These are phyloP conservation scores for Tylopilus sp. DNA, from an alignment of 1,284 basidiomycete genomes.

Conservation along the genomic window DNA sequence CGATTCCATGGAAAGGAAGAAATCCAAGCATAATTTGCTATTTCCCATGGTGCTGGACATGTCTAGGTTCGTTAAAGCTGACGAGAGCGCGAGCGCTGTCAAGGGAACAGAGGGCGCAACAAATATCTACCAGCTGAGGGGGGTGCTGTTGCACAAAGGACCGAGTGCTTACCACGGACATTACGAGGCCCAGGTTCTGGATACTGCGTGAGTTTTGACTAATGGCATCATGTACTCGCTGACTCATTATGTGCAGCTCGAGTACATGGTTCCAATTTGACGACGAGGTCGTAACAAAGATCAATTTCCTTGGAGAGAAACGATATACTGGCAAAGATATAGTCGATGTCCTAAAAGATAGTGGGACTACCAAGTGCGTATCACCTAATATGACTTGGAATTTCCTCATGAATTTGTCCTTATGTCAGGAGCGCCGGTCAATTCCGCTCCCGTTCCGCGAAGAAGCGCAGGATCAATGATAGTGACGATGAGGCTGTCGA, in stretches of 20 bases:
- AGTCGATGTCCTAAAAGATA: conserved; percentile 26
- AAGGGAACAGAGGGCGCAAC: conserved; percentile 9
- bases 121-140: conserved; percentile 71
- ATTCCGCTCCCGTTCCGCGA: conserved; percentile 29
- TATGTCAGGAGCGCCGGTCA: conserved; percentile 22
- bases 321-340: conserved; percentile 30
- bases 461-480: conserved; percentile 49
- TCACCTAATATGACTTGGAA: neutral
- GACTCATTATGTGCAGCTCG: conserved; percentile 41
- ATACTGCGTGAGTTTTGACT: conserved; percentile 56
- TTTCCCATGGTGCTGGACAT: conserved; percentile 79
- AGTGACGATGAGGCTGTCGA: conserved; percentile 55
- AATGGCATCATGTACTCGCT: conserved; percentile 5
- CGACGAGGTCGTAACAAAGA: conserved; percentile 72
- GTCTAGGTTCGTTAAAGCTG: conserved; percentile 50
- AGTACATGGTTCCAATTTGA: conserved; percentile 87
- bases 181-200: conserved; percentile 86
- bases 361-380: conserved; percentile 24
- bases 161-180: conserved; percentile 88
- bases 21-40: conserved; percentile 72
- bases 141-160: conserved; percentile 82
- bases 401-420: conserved; percentile 5
- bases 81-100: conserved; percentile 13
- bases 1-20: conserved; percentile 73
- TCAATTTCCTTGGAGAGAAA: conserved; percentile 51